Conservation (phyloP, 331 rosid genomes). For the Erythrophleum ivorense region DNA sequence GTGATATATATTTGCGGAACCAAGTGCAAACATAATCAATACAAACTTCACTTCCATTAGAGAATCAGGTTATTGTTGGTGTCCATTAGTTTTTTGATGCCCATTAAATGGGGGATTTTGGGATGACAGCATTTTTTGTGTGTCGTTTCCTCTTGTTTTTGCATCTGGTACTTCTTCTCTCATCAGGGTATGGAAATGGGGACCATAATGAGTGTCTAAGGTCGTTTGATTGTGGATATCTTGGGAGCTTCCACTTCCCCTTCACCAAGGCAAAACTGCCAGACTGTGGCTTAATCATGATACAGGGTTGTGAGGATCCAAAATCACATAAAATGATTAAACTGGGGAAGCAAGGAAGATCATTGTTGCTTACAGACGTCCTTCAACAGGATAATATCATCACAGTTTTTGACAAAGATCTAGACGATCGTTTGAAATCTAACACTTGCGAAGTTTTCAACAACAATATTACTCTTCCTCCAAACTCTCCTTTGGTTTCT, state of each 20-base stretch:
- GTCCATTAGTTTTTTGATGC: background rate
- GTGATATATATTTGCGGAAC: background rate
- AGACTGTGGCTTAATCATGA: background rate
- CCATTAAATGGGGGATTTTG: background rate
- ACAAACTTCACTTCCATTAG: background rate
- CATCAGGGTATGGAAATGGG: constrained; percentile 6
- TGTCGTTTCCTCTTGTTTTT: constrained; percentile 15
- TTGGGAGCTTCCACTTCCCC: background rate
- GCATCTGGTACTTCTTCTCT: constrained; percentile 11
- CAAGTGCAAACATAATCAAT: background rate
- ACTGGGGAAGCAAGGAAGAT: background rate
- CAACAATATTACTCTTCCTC: background rate
- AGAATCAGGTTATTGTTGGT: background rate
- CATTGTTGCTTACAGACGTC: background rate
- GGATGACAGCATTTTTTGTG: constrained; percentile 58
- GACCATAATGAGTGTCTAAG: background rate
- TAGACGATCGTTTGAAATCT: background rate
- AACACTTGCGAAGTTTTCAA: background rate
- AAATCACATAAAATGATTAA: background rate
- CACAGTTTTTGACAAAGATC: background rate
- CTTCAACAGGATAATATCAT: background rate
- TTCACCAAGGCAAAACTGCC: background rate
- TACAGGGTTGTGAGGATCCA: background rate
- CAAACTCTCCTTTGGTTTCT: background rate
- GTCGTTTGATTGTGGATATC: background rate